Percentiles rank a stretch among this genome's conserved stretches.
phyloP scores from a whole-genome alignment of 2,329 filamentous ascomycete species.

The Penicillium griseofulvum region DNA sequence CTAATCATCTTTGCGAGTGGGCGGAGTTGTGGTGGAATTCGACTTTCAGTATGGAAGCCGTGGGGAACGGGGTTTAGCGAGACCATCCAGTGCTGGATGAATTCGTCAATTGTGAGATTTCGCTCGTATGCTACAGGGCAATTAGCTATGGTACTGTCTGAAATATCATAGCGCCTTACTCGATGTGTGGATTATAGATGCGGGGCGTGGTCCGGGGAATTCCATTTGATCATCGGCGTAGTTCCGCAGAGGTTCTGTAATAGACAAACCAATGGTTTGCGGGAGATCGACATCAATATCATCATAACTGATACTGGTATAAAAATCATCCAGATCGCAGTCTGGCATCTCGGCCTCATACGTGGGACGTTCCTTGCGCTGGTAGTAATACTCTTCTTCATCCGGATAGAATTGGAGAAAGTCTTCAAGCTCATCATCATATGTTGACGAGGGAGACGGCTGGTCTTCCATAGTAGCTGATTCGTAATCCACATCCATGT shows the following conservation, averaged over 20 bases:
- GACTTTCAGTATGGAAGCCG: constrained; percentile 19
- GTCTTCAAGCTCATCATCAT: constrained; percentile 33
- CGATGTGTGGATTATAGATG: constrained; percentile 29
- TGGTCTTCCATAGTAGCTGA: constrained; percentile 13
- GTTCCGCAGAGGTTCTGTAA: constrained; percentile 12
- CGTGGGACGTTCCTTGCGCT: constrained; percentile 10
- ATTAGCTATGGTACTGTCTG: constrained; percentile 1
- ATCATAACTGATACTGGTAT: constrained; percentile 22
- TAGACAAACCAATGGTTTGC: constrained; percentile 1
- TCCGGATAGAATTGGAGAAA: constrained; percentile 35
- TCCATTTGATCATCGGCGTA: constrained; percentile 10
- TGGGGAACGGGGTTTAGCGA: constrained; percentile 22
- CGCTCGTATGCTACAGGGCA: constrained; percentile 35
- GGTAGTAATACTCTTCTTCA: constrained; percentile 23
- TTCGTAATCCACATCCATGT: constrained; percentile 29
- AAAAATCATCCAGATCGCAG: constrained; percentile 33
- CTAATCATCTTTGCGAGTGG: constrained; percentile 34
- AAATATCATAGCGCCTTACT: constrained; percentile 21
- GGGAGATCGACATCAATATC: constrained; percentile 10
- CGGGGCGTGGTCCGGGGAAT: constrained; percentile 21
- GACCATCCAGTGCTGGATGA: constrained; percentile 42
- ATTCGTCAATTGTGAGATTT: constrained; percentile 44
- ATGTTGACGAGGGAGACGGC: constrained; percentile 13
- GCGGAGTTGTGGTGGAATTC: constrained; percentile 21
- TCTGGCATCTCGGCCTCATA: constrained; percentile 16